Percentiles rank a stretch among this genome's conserved stretches.
Conservation (phyloP, 1,284 basidiomycete genomes). For the Uromyces viciae-fabae region DNA sequence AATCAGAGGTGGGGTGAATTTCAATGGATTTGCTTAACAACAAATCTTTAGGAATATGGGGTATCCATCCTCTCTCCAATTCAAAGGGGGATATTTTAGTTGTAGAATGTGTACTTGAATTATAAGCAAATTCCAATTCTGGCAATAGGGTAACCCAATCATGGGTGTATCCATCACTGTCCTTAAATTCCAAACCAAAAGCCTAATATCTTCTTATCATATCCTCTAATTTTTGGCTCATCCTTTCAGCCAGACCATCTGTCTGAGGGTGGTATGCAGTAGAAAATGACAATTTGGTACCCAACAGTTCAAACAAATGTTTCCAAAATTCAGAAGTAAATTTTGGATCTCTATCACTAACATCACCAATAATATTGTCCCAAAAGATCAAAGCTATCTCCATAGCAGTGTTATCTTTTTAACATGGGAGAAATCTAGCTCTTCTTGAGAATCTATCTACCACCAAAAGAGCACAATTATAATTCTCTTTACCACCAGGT, state of each 20-base stretch:
- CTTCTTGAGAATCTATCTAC: neutral
- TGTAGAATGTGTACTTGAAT: slow-evolving; percentile 1
- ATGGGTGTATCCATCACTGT: neutral
- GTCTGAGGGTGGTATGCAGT: slow-evolving; percentile 21
- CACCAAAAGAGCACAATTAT: neutral
- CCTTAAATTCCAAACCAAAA: neutral
- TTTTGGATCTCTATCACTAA: neutral
- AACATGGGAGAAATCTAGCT: neutral
- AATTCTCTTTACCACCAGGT: neutral
- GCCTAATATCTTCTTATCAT: slow-evolving; percentile 5
- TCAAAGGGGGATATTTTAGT: neutral
- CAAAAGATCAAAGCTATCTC: neutral
- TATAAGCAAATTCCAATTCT: slow-evolving; percentile 4
- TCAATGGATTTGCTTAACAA: neutral
- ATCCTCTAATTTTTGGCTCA: slow-evolving; percentile 16
- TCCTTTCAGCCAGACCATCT: slow-evolving; percentile 26
- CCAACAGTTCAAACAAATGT: neutral
- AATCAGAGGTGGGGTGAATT: neutral
- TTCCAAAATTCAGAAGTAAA: too few species aligned
- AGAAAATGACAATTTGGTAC: neutral
- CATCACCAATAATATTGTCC: neutral
- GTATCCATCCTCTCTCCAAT: neutral
- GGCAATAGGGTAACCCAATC: slow-evolving; percentile 19
- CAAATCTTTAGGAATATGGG: neutral
- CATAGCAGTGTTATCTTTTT: slow-evolving; percentile 1